phyloP scores from a whole-genome alignment of 2,329 filamentous ascomycete species.

The Hymenoscyphus scutula region DNA sequence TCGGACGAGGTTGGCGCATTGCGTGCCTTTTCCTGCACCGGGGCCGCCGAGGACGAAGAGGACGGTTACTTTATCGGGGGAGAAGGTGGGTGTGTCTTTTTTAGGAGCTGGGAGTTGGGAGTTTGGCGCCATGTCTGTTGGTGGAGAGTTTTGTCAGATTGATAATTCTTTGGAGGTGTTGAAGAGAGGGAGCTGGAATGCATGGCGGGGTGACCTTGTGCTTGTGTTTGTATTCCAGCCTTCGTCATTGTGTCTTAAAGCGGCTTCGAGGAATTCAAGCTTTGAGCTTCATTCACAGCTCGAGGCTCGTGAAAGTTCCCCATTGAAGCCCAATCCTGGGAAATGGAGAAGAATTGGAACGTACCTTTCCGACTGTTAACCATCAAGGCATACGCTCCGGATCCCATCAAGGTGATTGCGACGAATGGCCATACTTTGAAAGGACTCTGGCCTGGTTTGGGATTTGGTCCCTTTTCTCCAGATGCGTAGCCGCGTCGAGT shows the following conservation, averaged over 20 bases:
- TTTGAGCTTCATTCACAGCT: not conserved
- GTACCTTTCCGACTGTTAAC: constrained; percentile 46
- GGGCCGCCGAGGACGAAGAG: constrained; percentile 95
- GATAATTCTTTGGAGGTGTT: constrained; percentile 40
- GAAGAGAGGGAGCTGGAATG: not conserved
- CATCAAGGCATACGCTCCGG: constrained; percentile 49
- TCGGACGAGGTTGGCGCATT: constrained; percentile 82
- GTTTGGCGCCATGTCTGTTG: constrained; percentile 9
- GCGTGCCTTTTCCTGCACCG: constrained; percentile 93
- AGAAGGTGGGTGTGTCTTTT: constrained; percentile 68
- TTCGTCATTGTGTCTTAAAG: constrained; percentile 24
- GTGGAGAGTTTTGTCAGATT: not conserved
- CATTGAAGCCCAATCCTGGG: not conserved
- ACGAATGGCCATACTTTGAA: constrained; percentile 40
- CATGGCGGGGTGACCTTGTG: not conserved
- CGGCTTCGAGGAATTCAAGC: constrained; percentile 29
- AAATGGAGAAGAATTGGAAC: constrained; percentile 10
- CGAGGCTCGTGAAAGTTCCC: not conserved
- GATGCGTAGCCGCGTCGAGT: constrained; percentile 31
- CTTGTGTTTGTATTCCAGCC: constrained; percentile 1
- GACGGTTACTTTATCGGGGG: constrained; percentile 75
- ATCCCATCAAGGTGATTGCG: constrained; percentile 45
- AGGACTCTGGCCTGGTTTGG: constrained; percentile 33
- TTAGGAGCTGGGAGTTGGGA: constrained; percentile 45
- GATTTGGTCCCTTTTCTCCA: constrained; percentile 32